Conservation (phyloP, 129 eudicot genomes). For the Centaurea solstitialis region DNA sequence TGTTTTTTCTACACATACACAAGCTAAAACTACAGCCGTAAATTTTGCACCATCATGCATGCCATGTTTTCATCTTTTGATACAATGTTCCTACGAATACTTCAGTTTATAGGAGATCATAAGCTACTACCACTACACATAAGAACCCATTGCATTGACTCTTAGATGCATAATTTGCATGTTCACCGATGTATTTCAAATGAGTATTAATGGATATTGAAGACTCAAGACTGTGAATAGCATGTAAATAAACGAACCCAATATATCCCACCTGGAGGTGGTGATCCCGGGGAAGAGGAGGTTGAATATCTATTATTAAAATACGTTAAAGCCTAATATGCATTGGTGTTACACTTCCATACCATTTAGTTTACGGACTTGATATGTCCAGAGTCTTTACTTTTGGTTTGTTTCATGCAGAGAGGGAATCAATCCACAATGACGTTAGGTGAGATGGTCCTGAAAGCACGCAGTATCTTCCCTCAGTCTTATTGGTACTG, state of each 20-base stretch:
- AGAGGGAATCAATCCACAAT: constrained; percentile 46
- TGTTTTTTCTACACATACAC: not conserved
- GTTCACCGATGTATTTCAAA: not conserved
- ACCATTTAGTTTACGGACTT: not conserved
- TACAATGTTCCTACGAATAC: not conserved
- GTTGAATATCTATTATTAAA: not conserved
- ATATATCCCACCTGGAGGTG: too few species aligned
- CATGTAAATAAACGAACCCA: too few species aligned
- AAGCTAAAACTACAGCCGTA: not conserved
- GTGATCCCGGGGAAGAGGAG: too few species aligned
- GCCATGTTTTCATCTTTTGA: not conserved
- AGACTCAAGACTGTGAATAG: not conserved
- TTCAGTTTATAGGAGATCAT: not conserved
- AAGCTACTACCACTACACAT: too few species aligned
- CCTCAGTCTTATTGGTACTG: constrained; percentile 92
- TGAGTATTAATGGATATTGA: not conserved
- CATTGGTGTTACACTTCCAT: constrained; percentile 3
- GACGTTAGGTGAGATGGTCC: constrained; percentile 70
- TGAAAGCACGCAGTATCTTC: constrained; percentile 78
- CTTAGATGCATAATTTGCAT: not conserved
- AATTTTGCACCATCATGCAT: not conserved
- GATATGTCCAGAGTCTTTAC: not conserved
- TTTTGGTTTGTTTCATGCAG: constrained; percentile 43
- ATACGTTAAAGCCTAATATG: not conserved
- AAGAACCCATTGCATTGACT: too few species aligned